Base-by-base conservation (phyloP, 352 stramenopile species). In the Phytophthora foliorum region DNA sequence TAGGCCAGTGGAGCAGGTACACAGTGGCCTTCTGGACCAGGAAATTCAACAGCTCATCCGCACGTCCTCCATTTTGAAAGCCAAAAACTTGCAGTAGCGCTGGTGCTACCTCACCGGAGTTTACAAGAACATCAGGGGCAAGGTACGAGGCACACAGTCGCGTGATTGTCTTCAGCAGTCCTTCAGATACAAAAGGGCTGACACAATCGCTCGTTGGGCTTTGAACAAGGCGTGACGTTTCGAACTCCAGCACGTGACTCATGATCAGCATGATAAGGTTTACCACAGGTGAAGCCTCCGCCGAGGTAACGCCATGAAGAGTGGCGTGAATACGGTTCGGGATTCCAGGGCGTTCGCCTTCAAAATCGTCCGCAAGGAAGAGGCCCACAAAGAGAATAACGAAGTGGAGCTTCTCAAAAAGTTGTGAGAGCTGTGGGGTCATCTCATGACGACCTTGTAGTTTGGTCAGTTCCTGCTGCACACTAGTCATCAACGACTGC, bases 361-460 rank as follows among this genome's bases (percentile, higher is more conserved):
- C 72, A 50, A 81, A 94, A 55, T 96, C 89, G 54, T 96, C 89
- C 0, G 87, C 86, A 6, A 96, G 78, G 48, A 95, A 89, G 16
- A 94, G 70, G 0, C 89, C 87, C 16, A 69, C 71, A 55, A 96
- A 95, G n/a, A 90, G 79, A 38, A 94, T 69, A 45, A 82, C 69
- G 66, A 96, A 94, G 63, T 95, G 85, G 4, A 93, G 65, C 54
- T 93, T 92, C 57, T 96, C 88, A 31, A 90, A 86, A 11, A 91
- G 55, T 38, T 95, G 84, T 22, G 73, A 89, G 14, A 93, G 72
- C 38, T 78, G 64, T 4, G 80, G 69, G 0, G 81, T 80, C 68
- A 93, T 90, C 51, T 81, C 60, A 21, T 90, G 63, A 5, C 67
- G 72, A n/a, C 82, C 84, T 55, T 84, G 71, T 14, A 85, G 58